phyloP scores from a whole-genome alignment of 495 filamentous ascomycete species.

The Penicilliopsis zonata region DNA sequence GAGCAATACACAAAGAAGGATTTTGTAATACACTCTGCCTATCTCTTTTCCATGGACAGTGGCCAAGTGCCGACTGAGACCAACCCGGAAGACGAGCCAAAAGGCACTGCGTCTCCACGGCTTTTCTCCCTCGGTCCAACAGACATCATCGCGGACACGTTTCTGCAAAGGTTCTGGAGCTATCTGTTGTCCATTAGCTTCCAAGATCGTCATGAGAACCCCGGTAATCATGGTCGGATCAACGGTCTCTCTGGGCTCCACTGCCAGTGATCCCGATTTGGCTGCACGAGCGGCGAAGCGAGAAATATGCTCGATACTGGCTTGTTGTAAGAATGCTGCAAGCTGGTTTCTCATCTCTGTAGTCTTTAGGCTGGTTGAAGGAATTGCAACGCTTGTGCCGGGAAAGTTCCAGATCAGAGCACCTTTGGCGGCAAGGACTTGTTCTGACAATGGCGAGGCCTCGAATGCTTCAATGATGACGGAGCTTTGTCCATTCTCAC shows the following conservation, averaged over 20 bases:
- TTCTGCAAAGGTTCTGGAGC: conserved; percentile 32
- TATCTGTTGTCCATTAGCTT: conserved; percentile 31
- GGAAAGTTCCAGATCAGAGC: conserved; percentile 38
- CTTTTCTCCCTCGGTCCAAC: conserved; percentile 23
- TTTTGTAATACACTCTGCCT: conserved; percentile 47
- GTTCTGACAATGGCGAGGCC: conserved; percentile 34
- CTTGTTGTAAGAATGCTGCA: conserved; percentile 44
- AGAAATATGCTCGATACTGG: conserved; percentile 41
- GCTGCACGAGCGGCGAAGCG: conserved; percentile 32
- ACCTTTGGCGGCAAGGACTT: conserved; percentile 27
- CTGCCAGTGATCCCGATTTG: conserved; percentile 34
- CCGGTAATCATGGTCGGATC: conserved; percentile 41
- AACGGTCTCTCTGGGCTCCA: conserved; percentile 43
- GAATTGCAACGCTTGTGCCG: conserved; percentile 24
- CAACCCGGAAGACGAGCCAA: conserved; percentile 50
- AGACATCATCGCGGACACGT: conserved; percentile 47
- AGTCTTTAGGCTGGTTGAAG: conserved; percentile 21
- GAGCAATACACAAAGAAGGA: conserved; percentile 35
- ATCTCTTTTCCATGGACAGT: conserved; percentile 25
- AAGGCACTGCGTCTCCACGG: conserved; percentile 47
- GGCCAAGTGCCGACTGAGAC: conserved; percentile 34
- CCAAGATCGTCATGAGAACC: conserved; percentile 44
- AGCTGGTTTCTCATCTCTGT: conserved; percentile 34
- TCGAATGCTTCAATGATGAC: conserved; percentile 46
- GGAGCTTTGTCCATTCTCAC: conserved; percentile 2